Evolutionary conservation across 768 basidiomycete genomes (phyloP).

Genomic region (Hebeloma cylindrosporum): DNA sequence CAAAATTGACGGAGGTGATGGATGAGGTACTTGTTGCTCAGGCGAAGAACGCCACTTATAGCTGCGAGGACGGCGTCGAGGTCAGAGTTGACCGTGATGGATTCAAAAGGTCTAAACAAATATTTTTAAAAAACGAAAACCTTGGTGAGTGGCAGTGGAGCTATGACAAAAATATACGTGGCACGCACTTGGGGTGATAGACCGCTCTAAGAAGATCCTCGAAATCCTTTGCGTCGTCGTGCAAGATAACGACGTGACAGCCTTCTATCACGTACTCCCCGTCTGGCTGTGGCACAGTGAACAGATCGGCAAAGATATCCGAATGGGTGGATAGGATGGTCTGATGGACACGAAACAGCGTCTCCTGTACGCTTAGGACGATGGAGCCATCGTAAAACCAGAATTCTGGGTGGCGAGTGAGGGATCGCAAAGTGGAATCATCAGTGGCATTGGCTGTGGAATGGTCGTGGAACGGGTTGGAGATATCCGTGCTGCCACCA

Average conservation of each 20-base stretch:
- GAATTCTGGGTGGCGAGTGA: conserved; percentile 33
- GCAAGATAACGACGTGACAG: conserved; percentile 50
- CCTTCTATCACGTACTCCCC: conserved; percentile 44
- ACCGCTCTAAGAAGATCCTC: conserved; percentile 49
- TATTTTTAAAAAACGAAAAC: not conserved
- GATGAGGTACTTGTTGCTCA: conserved; percentile 65
- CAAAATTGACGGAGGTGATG: conserved; percentile 51
- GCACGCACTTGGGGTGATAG: conserved; percentile 47
- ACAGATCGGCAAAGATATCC: conserved; percentile 63
- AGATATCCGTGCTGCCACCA: too few relatives aligned
- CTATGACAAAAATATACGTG: conserved; percentile 9
- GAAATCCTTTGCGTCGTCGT: conserved; percentile 49
- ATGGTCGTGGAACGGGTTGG: not conserved
- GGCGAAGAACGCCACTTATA: conserved; percentile 54
- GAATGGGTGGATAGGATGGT: conserved; percentile 54
- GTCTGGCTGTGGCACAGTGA: conserved; percentile 55
- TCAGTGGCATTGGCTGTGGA: not conserved
- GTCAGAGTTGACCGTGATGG: conserved; percentile 33
- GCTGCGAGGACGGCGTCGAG: conserved; percentile 46
- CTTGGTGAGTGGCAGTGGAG: not conserved
- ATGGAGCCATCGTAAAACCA: conserved; percentile 51
- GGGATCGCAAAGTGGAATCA: not conserved
- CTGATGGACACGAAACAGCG: conserved; percentile 45
- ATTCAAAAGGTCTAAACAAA: conserved; percentile 37
- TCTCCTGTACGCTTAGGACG: conserved; percentile 38